phyloP scores from a whole-genome alignment of 2,329 filamentous ascomycete species.

The Ophiostoma sp. region DNA sequence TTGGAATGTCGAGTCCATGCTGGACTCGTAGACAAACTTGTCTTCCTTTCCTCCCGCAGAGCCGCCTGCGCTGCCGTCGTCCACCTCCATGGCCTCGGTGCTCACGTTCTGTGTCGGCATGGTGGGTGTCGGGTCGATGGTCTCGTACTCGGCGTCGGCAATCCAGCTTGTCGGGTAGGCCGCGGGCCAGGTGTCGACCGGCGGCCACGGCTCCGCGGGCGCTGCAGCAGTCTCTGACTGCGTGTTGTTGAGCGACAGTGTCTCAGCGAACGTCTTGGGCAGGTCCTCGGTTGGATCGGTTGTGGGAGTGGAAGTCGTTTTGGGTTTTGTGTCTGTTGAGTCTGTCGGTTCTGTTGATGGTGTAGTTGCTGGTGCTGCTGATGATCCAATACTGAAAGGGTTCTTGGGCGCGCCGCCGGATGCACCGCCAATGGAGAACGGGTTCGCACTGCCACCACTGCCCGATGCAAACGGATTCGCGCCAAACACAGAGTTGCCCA shows the following conservation, averaged over 20 bases:
- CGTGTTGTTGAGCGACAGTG: conserved; percentile 65
- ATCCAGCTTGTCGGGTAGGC: conserved; percentile 75
- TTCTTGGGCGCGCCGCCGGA: conserved; percentile 23
- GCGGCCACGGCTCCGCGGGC: conserved; percentile 70
- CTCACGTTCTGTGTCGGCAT: conserved; percentile 41
- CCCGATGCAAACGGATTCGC: conserved; percentile 42
- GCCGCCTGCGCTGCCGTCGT: conserved; percentile 33
- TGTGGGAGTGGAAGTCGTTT: conserved; percentile 17
- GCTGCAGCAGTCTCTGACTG: conserved; percentile 32
- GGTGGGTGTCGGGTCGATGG: conserved; percentile 57
- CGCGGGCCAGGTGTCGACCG: conserved; percentile 55
- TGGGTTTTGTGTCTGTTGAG: background rate
- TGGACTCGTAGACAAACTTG: conserved; percentile 66
- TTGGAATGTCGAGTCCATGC: conserved; percentile 70
- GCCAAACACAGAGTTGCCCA: conserved; percentile 68
- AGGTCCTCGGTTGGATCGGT: conserved; percentile 33
- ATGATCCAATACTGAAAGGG: conserved; percentile 27
- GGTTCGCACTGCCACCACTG: conserved; percentile 32
- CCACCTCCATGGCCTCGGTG: conserved; percentile 43
- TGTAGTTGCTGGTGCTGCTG: background rate
- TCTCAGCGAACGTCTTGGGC: conserved; percentile 63
- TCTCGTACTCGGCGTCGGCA: conserved; percentile 86
- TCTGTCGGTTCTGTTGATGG: background rate
- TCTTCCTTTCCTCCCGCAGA: conserved; percentile 51
- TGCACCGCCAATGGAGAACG: conserved; percentile 33